Percentiles rank a stretch among this genome's conserved stretches.
phyloP scores from a whole-genome alignment of 1,139 yeast genomes.

The Blastobotrys apis region DNA sequence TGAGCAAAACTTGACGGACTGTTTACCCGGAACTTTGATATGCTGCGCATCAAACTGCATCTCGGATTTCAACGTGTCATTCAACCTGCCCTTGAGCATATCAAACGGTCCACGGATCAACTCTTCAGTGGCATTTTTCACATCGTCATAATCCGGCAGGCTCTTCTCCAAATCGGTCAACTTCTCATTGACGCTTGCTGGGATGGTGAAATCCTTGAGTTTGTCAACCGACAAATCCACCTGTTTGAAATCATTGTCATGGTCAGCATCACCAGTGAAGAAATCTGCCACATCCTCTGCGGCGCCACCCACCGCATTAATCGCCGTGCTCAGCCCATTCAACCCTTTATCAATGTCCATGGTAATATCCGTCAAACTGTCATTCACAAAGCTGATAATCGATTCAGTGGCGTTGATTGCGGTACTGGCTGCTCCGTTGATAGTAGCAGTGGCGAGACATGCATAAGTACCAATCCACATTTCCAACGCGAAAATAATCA shows the following conservation, averaged over 20 bases:
- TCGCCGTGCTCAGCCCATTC: conserved; percentile 47
- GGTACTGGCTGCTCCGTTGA: conserved; percentile 66
- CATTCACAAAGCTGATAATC: conserved; percentile 56
- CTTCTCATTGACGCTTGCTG: conserved; percentile 52
- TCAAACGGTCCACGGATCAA: conserved; percentile 53
- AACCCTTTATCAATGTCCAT: conserved; percentile 58
- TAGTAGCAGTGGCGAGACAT: conserved; percentile 69
- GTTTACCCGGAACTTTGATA: conserved; percentile 17
- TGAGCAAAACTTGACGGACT: conserved; percentile 14
- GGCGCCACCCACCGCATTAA: conserved; percentile 40
- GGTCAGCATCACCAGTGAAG: conserved; percentile 48
- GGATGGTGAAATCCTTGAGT: conserved; percentile 57
- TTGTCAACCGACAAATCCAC: conserved; percentile 56
- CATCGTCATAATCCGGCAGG: conserved; percentile 56
- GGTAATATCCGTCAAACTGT: conserved; percentile 51
- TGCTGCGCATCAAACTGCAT: conserved; percentile 13
- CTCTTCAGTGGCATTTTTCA: conserved; percentile 46
- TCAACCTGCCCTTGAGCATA: conserved; percentile 43
- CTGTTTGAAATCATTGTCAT: conserved; percentile 35
- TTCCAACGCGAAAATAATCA: conserved; percentile 63
- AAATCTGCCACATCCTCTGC: conserved; percentile 46
- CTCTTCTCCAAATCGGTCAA: conserved; percentile 44
- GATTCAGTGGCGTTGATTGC: conserved; percentile 71
- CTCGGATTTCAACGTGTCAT: conserved; percentile 15
- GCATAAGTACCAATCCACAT: conserved; percentile 79